phyloP scores from a whole-genome alignment of 805 yeast genomes.

The Wickerhamomyces kurtzmanii region DNA sequence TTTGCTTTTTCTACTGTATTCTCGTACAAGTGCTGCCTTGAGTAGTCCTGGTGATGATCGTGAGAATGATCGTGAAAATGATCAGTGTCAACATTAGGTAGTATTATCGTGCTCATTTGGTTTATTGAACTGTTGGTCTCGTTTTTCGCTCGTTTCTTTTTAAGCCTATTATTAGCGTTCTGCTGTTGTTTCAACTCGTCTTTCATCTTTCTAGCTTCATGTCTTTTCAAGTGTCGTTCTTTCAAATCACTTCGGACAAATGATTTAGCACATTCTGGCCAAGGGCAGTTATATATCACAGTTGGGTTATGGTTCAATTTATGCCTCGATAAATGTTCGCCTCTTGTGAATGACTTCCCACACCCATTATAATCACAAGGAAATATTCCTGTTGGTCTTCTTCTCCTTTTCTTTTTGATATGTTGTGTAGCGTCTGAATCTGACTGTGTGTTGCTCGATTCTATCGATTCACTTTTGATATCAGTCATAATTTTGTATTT shows the following conservation, averaged over 20 bases:
- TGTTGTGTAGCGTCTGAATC: background rate
- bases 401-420: constrained; percentile 11
- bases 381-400: constrained; percentile 20
- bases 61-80: constrained; percentile 11
- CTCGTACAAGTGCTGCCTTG: too few relatives aligned
- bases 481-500: too few relatives aligned
- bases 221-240: constrained; percentile 33
- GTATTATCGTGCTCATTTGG: constrained; percentile 15
- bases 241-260: constrained; percentile 55
- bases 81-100: constrained; percentile 16
- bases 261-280: constrained; percentile 42
- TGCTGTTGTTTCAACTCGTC: constrained; percentile 8
- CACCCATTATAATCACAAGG: constrained; percentile 39
- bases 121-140: constrained; percentile 11
- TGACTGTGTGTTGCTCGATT: too few relatives aligned
- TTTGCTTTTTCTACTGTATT: too few relatives aligned
- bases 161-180: constrained; percentile 5
- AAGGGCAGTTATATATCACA: constrained; percentile 41
- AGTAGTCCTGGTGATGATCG: too few relatives aligned
- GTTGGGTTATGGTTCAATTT: constrained; percentile 50
- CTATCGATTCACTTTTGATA: too few relatives aligned
- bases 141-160: constrained; percentile 8
- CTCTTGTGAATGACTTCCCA: constrained; percentile 44
- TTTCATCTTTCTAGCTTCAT: constrained; percentile 22
- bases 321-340: constrained; percentile 59